Base-by-base conservation (phyloP, 331 rosid species). In the Pyracantha coccinea region DNA sequence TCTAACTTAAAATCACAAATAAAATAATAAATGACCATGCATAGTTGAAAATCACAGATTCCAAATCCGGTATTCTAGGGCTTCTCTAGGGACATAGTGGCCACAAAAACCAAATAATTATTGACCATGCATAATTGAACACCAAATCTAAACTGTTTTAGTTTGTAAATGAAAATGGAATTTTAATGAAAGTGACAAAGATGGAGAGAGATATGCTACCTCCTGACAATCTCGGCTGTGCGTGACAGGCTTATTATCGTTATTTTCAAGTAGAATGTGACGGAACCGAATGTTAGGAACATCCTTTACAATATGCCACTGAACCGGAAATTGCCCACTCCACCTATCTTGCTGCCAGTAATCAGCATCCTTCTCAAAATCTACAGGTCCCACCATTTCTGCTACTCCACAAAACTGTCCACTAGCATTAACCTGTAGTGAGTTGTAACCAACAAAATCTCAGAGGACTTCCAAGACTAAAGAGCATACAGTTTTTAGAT, bases 211-310 rank as follows among this genome's bases (percentile, higher is more conserved):
- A 59, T 32, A 69, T n/a, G 21, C 53, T 82, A 87, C 91, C 91
- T 87, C 91, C 78, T 87, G 91, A 80, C 89, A 87, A 78, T 87
- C 89, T 80, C 91, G 76, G 81, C 91, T 87, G 82, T 87, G 91
- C 54, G 89, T 87, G 63, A 87, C 89, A 24, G 91, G 91, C 83
- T 85, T 87, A 70, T 82, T 87, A 50, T 87, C 91, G 67, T 87
- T 87, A 81, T 84, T 87, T 75, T 87, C 88, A 28, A 87, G 88
- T 24, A 87, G 78, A 75, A 87, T 83, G 74, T 84, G 91, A 45
- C 91, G 86, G 82, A 87, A 84, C 44, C 85, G 81, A 57, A 84
- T 66, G 47, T 87, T 87, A 33, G 91, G 88, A 72, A 84, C 85
- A 72, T 87, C 91, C 83, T 84, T 87, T 45, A 87, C 74, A 33